Percentiles rank a stretch among this genome's conserved stretches.
Evolutionary conservation across 164 flowering plant genomes (phyloP).

Genomic region (Vitis riparia): DNA sequence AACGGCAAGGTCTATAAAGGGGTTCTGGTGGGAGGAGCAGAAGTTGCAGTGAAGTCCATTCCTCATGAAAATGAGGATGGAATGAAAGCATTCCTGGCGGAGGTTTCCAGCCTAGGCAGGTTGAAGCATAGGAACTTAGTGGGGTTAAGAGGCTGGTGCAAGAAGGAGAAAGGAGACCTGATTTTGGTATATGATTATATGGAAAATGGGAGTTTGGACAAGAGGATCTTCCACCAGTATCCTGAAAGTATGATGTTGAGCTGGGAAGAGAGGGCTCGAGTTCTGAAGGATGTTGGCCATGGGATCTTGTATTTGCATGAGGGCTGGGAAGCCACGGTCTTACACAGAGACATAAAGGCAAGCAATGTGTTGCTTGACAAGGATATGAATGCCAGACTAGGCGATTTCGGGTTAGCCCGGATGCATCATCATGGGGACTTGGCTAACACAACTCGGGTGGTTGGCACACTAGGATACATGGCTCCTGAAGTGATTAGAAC

Average conservation of each 20-base stretch:
- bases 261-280: conserved; percentile 37
- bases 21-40: conserved; percentile 23
- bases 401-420: conserved; percentile 51
- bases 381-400: conserved; percentile 46
- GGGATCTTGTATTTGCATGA: conserved; percentile 50
- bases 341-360: conserved; percentile 56
- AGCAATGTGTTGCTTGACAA: conserved; percentile 53
- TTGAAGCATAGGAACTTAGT: conserved; percentile 53
- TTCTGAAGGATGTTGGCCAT: conserved; percentile 39
- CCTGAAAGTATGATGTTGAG: conserved; percentile 19
- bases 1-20: conserved; percentile 53
- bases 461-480: conserved; percentile 56
- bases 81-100: conserved; percentile 43
- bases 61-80: conserved; percentile 30
- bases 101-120: conserved; percentile 52
- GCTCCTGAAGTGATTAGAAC: conserved; percentile 48
- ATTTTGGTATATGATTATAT: conserved; percentile 46
- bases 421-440: conserved; percentile 30
- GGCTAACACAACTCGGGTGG: conserved; percentile 36
- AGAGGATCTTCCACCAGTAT: conserved; percentile 34
- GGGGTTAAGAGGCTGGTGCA: conserved; percentile 51
- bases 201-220: conserved; percentile 56
- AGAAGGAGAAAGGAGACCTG: conserved; percentile 30
- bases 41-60: conserved; percentile 47
- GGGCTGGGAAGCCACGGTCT: conserved; percentile 47